Conservation (phyloP, 1,284 basidiomycete genomes). For the Laetiporus sulphureus region DNA sequence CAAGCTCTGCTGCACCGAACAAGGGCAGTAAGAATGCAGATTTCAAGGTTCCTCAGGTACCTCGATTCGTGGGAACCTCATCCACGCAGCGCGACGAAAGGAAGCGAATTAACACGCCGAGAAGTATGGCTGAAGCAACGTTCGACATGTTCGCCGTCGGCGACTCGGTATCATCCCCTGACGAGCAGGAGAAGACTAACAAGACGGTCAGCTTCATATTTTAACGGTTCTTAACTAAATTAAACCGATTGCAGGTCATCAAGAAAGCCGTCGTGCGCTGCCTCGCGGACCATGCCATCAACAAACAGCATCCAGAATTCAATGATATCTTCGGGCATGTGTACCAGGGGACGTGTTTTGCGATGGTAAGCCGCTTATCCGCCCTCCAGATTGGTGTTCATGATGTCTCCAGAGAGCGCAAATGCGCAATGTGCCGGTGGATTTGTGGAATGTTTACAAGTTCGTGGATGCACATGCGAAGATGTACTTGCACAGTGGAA, state of each 20-base stretch:
- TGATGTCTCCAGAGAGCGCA: constrained; percentile 37
- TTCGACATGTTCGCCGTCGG: constrained; percentile 23
- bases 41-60: constrained; percentile 33
- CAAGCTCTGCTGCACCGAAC: constrained; percentile 3
- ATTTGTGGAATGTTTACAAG: constrained; percentile 46
- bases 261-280: constrained; percentile 35
- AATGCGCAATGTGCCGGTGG: constrained; percentile 66
- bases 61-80: constrained; percentile 17
- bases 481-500: constrained; percentile 17
- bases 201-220: constrained; percentile 28
- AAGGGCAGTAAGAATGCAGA: constrained; percentile 15
- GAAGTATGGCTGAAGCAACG: constrained; percentile 42
- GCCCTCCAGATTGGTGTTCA: constrained; percentile 3
- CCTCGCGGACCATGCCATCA: constrained; percentile 36
- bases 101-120: background rate
- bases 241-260: constrained; percentile 28
- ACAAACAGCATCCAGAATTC: constrained; percentile 55
- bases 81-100: constrained; percentile 1
- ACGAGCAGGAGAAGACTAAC: constrained; percentile 34
- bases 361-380: constrained; percentile 21
- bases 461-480: constrained; percentile 22
- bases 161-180: background rate
- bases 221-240: background rate
- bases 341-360: constrained; percentile 28
- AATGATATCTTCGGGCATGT: constrained; percentile 26